Evolutionary conservation across 2,329 filamentous ascomycete species (phyloP).

Genomic region (Davidsoniella virescens): DNA sequence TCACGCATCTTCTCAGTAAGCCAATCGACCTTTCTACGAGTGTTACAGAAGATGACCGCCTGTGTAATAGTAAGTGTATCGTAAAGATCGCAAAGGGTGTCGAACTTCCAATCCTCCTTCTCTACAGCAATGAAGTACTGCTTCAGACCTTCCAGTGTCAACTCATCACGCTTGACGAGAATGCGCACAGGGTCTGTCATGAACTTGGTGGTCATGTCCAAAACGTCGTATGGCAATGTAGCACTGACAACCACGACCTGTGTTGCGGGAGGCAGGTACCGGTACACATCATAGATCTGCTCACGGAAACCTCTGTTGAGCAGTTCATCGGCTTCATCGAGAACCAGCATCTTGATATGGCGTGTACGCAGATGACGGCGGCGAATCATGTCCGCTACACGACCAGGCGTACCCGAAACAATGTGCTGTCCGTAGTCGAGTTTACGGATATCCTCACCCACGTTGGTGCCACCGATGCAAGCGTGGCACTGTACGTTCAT

Average conservation of each 20-base stretch:
- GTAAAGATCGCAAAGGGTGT: conserved; percentile 96
- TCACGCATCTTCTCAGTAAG: conserved; percentile 98
- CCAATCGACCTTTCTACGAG: conserved; percentile 97
- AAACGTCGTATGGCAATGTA: conserved; percentile 90
- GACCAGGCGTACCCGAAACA: conserved; percentile 91
- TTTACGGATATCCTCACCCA: conserved; percentile 93
- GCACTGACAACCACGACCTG: conserved; percentile 98
- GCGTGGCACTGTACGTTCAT: conserved; percentile 99
- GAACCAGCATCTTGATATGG: conserved; percentile 48
- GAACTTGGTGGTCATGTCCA: conserved; percentile 99
- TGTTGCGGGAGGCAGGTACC: conserved; percentile 86
- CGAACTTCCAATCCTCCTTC: conserved; percentile 99
- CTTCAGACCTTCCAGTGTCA: conserved; percentile 93
- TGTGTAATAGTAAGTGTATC: conserved; percentile 97
- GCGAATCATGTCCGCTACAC: conserved; percentile 56
- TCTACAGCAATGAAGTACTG: conserved; percentile 99
- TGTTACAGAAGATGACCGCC: conserved; percentile 99
- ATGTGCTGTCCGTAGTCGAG: conserved; percentile 97
- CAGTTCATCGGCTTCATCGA: conserved; percentile 45
- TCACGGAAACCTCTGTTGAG: conserved; percentile 92
- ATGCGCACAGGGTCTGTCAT: conserved; percentile 97
- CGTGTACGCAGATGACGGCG: conserved; percentile 40
- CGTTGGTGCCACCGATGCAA: conserved; percentile 94
- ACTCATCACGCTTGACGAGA: conserved; percentile 93
- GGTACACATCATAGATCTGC: conserved; percentile 98